Conservation (phyloP, 306 rosid genomes). For the Leucaena leucocephala region DNA sequence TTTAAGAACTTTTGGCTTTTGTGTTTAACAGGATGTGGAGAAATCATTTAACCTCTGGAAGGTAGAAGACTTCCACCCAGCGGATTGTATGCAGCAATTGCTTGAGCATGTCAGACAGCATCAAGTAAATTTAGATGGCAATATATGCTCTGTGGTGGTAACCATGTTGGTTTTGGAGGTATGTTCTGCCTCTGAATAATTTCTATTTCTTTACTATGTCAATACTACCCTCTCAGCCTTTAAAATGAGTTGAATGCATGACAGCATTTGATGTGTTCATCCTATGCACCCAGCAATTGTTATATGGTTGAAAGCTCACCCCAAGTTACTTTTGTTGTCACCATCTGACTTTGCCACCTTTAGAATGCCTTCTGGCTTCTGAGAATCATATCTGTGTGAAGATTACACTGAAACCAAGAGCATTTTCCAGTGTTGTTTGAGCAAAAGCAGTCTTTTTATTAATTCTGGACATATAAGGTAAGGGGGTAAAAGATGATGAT, state of each 20-base stretch:
- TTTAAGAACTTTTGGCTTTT: conserved; percentile 6
- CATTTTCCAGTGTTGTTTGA: background rate
- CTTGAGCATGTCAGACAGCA: conserved; percentile 79
- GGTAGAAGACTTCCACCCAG: conserved; percentile 51
- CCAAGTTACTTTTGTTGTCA: background rate
- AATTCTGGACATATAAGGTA: background rate
- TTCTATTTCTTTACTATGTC: background rate
- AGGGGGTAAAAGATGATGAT: background rate
- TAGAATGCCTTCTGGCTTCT: conserved; percentile 16
- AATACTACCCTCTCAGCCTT: background rate
- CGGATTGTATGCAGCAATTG: conserved; percentile 69
- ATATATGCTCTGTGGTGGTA: conserved; percentile 75
- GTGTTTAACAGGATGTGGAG: conserved; percentile 63
- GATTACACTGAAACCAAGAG: background rate
- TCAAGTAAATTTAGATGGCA: conserved; percentile 72
- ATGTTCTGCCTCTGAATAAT: conserved; percentile 23
- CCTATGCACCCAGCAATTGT: background rate
- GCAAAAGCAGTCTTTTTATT: conserved; percentile 1
- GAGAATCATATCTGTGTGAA: background rate
- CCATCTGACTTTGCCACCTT: conserved; percentile 4
- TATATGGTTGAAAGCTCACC: conserved; percentile 19
- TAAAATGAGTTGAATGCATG: conserved; percentile 21
- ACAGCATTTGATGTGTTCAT: conserved; percentile 4
- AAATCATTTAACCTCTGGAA: conserved; percentile 58
- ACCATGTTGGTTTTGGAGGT: conserved; percentile 92